Conservation (phyloP, 805 yeast genomes). For the Candida krabiensis region DNA sequence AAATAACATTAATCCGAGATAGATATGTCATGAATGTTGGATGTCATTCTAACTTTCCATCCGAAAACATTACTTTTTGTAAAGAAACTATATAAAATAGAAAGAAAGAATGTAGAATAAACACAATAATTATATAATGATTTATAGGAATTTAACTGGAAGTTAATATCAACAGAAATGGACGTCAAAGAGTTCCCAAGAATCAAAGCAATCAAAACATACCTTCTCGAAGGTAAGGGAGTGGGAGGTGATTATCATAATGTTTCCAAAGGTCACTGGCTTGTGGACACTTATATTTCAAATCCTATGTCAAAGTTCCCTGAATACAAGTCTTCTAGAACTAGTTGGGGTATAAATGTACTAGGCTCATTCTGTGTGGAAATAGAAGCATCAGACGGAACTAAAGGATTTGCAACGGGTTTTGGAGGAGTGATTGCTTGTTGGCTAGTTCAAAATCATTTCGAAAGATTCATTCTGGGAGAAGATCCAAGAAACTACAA, state of each 20-base stretch:
- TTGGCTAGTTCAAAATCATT: slow-evolving; percentile 47
- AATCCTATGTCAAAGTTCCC: slow-evolving; percentile 51
- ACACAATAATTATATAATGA: not conserved
- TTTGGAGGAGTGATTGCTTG: slow-evolving; percentile 54
- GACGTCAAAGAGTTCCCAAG: slow-evolving; percentile 39
- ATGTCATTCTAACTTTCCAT: too few species aligned
- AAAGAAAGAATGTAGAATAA: not conserved
- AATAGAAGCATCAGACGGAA: slow-evolving; percentile 47
- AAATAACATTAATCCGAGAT: too few species aligned
- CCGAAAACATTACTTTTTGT: too few species aligned
- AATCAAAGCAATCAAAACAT: slow-evolving; percentile 44
- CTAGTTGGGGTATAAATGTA: slow-evolving; percentile 52
- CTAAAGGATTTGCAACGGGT: slow-evolving; percentile 51
- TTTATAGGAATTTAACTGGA: not conserved
- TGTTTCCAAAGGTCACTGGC: slow-evolving; percentile 50
- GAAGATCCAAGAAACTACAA: slow-evolving; percentile 49
- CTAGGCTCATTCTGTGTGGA: slow-evolving; percentile 51
- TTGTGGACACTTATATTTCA: slow-evolving; percentile 45
- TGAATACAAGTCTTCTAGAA: slow-evolving; percentile 44
- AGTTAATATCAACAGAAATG: slow-evolving; percentile 16
- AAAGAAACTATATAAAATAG: too few species aligned
- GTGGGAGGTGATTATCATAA: slow-evolving; percentile 54
- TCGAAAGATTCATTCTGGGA: slow-evolving; percentile 44
- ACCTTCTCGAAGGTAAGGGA: slow-evolving; percentile 42
- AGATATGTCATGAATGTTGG: too few species aligned